These are phyloP conservation scores for Salvia splendens DNA, from an alignment of 257 asterid species.

Conservation along the genomic window DNA sequence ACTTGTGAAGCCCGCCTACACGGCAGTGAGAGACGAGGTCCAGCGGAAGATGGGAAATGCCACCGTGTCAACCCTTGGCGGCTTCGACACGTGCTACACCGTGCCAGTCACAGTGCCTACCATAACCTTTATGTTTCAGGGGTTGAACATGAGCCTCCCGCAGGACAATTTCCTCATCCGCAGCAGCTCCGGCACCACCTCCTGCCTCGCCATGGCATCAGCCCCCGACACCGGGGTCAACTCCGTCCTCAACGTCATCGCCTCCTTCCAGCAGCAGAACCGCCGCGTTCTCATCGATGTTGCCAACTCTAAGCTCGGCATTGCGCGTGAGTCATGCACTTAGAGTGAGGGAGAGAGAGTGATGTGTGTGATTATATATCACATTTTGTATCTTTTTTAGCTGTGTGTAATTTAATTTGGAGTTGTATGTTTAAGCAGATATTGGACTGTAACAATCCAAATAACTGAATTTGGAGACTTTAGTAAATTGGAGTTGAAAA, in stretches of 20 bases:
- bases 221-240: slow-evolving; percentile 54
- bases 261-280: slow-evolving; percentile 80
- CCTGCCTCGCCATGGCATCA: slow-evolving; percentile 77
- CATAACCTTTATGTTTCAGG: slow-evolving; percentile 69
- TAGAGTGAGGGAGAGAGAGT: neutral
- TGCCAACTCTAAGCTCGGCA: slow-evolving; percentile 58
- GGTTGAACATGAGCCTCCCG: slow-evolving; percentile 78
- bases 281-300: slow-evolving; percentile 64
- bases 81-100: slow-evolving; percentile 92
- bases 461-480: too few species aligned
- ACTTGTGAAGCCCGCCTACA: slow-evolving; percentile 75
- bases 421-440: too few species aligned
- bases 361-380: too few species aligned
- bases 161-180: slow-evolving; percentile 82
- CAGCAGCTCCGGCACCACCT: slow-evolving; percentile 51
- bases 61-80: slow-evolving; percentile 66
- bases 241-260: slow-evolving; percentile 65
- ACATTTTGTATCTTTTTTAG: too few species aligned
- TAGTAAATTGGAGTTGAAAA: too few species aligned
- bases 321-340: slow-evolving; percentile 67
- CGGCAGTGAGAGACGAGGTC: slow-evolving; percentile 74
- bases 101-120: slow-evolving; percentile 64
- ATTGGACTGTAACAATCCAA: too few species aligned
- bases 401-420: too few species aligned
- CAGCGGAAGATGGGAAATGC: slow-evolving; percentile 69